Evolutionary conservation across 768 basidiomycete genomes (phyloP).

Genomic region (Thelephora aurantiotincta): DNA sequence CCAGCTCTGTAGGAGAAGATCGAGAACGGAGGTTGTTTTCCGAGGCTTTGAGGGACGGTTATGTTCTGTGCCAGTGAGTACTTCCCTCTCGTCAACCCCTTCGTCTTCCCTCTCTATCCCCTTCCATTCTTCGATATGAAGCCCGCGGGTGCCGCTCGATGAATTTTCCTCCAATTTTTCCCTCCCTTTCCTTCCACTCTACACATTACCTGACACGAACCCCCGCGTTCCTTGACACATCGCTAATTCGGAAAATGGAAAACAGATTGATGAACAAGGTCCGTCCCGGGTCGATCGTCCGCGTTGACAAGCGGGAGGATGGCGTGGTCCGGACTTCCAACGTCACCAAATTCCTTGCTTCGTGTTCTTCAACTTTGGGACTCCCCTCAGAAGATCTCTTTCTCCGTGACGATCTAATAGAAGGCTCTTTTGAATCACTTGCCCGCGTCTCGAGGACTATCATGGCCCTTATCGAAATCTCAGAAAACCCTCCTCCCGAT

Average conservation of each 20-base stretch:
- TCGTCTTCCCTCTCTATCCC: background rate
- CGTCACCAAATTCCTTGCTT: constrained; percentile 64
- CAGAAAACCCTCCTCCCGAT: constrained; percentile 36
- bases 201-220: background rate
- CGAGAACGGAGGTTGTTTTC: constrained; percentile 59
- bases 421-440: constrained; percentile 43
- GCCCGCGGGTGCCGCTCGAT: too few relatives aligned
- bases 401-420: constrained; percentile 51
- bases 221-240: background rate
- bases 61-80: constrained; percentile 81
- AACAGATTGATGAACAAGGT: constrained; percentile 70
- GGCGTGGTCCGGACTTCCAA: constrained; percentile 55
- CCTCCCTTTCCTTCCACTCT: constrained; percentile 1
- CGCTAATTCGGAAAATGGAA: background rate
- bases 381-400: constrained; percentile 52
- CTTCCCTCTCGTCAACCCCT: constrained; percentile 5
- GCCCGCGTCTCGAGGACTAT: constrained; percentile 67
- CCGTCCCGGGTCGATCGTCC: constrained; percentile 41
- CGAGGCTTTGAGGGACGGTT: constrained; percentile 72
- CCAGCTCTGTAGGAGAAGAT: constrained; percentile 50
- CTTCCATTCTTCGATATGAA: too few relatives aligned
- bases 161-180: too few relatives aligned
- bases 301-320: constrained; percentile 53
- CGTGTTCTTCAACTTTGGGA: constrained; percentile 49
- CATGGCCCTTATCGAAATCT: constrained; percentile 47